A percentile compares a stretch with the other conserved stretches of the same genome.
These are phyloP conservation scores for Cladosporium sp. DNA, from an alignment of 2,329 filamentous ascomycete species.

Conservation along the genomic window DNA sequence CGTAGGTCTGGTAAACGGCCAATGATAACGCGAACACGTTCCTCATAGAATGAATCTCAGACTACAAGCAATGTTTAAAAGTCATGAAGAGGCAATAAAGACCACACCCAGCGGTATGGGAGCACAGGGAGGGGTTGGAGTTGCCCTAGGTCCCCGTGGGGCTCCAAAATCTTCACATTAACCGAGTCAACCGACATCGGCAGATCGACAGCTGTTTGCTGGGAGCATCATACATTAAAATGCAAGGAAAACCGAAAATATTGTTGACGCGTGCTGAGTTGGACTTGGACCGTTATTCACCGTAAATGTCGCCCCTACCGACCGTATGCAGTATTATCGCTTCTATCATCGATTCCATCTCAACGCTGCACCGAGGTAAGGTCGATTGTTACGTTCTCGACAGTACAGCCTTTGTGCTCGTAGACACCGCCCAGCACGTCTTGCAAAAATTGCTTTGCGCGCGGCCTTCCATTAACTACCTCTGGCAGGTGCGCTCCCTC, in stretches of 20 bases:
- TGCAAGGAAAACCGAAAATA: not conserved
- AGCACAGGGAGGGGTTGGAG: not conserved
- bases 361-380: not conserved
- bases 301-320: not conserved
- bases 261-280: not conserved
- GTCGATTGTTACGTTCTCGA: constrained; percentile 31
- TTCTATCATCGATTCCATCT: not conserved
- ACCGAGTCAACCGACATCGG: not conserved
- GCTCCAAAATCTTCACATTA: not conserved
- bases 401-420: constrained; percentile 32
- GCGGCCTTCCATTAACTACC: constrained; percentile 37
- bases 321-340: not conserved
- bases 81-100: not conserved
- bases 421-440: constrained; percentile 30
- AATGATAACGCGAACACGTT: not conserved
- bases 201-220: not conserved
- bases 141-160: not conserved
- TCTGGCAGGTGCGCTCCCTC: constrained; percentile 47
- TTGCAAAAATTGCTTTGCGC: constrained; percentile 36
- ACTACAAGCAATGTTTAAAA: not conserved
- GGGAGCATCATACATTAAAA: not conserved
- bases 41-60: not conserved
- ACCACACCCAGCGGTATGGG: not conserved
- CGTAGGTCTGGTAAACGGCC: not conserved
- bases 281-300: not conserved